Base-by-base conservation (phyloP, 1,139 yeast species). In the Magnusiomyces magnusii region DNA sequence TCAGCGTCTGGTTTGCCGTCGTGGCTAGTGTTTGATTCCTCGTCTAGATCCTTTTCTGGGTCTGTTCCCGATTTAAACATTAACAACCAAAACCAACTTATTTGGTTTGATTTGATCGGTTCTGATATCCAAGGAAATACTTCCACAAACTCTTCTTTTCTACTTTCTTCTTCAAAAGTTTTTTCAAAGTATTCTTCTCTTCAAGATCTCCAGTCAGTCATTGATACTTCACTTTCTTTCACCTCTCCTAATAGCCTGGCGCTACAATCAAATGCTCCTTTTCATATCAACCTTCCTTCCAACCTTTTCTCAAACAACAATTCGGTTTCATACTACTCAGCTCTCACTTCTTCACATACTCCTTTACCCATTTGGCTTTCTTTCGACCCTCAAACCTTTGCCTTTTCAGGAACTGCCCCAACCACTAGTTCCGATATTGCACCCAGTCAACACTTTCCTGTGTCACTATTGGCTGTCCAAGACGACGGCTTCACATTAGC, bases 361-460 rank as follows among this genome's bases (percentile, higher is more conserved):
- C 95, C 99, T 1, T 78, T 93, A 58, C 99, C 99, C 28, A 85
- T 82, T 67, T 93, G 99, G 99, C 76, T 91, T 57, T 71, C 74
- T 59, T 93, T 92, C 69, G 70, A 84, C 10, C 75, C 77, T 50
- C 77, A 75, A 58, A 62, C 72, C 2, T 73, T 88, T 63, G 79
- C 87, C n/a, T 92, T 91, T 70, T 78, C 83, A 49, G 99, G 99
- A 49, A 84, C 85, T 1, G 93, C 96, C 0, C 99, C 99, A 2
- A 76, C 86, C 9, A 89, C 88, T 36, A 86, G 87, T 65, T 87
- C 97, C 1, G 78, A 81, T 15, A 85, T 88, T 66, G 99, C 99
- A 1, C 97, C 98, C 15, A 89, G 96, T 39, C 78, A 83, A 66
- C 76, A 78, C 56, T 93, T 84, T 69, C 80, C 82, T n/a, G 83